phyloP scores from a whole-genome alignment of 208 protist genomes.

The Leptomonas seymouri region DNA sequence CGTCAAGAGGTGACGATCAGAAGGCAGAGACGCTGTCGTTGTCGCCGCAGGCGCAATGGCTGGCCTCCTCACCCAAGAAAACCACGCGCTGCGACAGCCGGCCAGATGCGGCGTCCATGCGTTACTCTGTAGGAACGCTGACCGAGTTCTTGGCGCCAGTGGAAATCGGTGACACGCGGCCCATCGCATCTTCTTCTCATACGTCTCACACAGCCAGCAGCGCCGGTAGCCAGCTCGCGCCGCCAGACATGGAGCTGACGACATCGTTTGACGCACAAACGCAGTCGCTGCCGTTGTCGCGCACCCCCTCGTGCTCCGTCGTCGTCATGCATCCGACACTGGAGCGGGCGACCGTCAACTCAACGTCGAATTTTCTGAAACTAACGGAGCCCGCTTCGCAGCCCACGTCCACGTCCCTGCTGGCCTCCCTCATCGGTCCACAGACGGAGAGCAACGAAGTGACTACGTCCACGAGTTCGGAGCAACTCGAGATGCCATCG shows the following conservation, averaged over 20 bases:
- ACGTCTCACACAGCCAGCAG: neutral
- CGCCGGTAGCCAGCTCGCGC: neutral
- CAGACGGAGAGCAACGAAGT: slow-evolving; percentile 11
- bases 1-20: neutral
- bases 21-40: neutral
- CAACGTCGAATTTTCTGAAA: neutral
- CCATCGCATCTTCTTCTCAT: neutral
- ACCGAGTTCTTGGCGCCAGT: neutral
- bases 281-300: neutral
- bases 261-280: slow-evolving; percentile 7
- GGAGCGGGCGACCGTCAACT: neutral
- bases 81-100: neutral
- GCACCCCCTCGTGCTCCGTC: slow-evolving; percentile 15
- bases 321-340: slow-evolving; percentile 32
- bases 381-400: neutral
- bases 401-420: slow-evolving; percentile 3
- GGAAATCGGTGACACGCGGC: neutral
- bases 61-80: slow-evolving; percentile 3
- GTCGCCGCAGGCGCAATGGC: neutral
- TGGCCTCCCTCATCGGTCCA: slow-evolving; percentile 4
- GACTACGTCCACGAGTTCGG: slow-evolving; percentile 2
- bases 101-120: neutral
- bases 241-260: neutral
- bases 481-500: slow-evolving; percentile 1
- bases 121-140: slow-evolving; percentile 2